Base-by-base conservation (phyloP, 306 rosid genomes). In the Echinosophora koreensis region DNA sequence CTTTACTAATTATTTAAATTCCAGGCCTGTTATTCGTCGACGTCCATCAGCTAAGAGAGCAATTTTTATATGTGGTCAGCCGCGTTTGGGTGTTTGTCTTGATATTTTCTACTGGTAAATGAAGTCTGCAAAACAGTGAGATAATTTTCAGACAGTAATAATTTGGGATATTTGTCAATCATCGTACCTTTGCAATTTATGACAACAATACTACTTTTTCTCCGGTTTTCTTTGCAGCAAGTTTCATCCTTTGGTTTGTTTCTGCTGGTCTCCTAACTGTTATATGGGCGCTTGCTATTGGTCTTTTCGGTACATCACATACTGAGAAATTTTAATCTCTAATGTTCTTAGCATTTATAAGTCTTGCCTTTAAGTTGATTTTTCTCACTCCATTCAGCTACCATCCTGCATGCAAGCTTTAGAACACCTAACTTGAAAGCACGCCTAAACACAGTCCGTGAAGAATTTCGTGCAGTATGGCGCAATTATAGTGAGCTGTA, bases 21-120 rank as follows among this genome's bases (percentile, higher is more conserved):
- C 41, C 91, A 96, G 99, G 91, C 99, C 99, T 84, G 99, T 96
- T 57, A 91, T 96, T 73, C 98, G 99, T 82, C 98, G 99, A 65
- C 99, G 98, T 66, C 98, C 99, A 46, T 88, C 98, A 71, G 86
- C 97, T 49, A 96, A 92, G 85, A 87, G 99, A 84, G 80, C 96
- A 70, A 92, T 96, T 76, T 80, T 80, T 83, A 88, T 96, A 57
- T 96, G 99, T 51, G 98, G 98, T 22, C 97, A 77, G 46, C 98
- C 97, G 44, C 97, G 99, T 69, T 69, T 92, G 97, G 97, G 89
- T 91, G 81, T 91, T 87, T 88, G 97, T 89, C 79, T 61, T 86
- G 88, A 62, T 88, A 70, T 88, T 88, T 78, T 87, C 94, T 74
- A 83, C 86, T 65, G 98, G 11, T n/a, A n/a, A n/a, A n/a, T n/a